phyloP scores from a whole-genome alignment of 106 monocot genomes.

The Iris macrosiphon region DNA sequence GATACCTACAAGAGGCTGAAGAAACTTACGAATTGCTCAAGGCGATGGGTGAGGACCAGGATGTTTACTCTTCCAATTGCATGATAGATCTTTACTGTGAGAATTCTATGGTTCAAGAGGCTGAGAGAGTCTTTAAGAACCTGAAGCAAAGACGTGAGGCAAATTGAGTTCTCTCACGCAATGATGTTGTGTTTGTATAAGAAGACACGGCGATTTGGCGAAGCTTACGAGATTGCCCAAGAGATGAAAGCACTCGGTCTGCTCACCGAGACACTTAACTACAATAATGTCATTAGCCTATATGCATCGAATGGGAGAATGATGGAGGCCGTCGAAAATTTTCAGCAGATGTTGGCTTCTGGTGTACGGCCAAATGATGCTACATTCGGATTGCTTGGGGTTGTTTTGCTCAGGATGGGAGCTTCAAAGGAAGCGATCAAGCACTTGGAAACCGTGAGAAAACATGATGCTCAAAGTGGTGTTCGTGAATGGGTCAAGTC shows the following conservation, averaged over 20 bases:
- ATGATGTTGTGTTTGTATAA: conserved; percentile 82
- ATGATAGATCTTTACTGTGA: conserved; percentile 87
- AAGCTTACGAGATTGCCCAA: conserved; percentile 50
- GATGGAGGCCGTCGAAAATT: conserved; percentile 38
- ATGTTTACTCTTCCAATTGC: conserved; percentile 83
- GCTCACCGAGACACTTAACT: conserved; percentile 55
- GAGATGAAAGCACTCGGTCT: conserved; percentile 61
- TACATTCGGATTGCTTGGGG: conserved; percentile 56
- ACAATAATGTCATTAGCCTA: conserved; percentile 56
- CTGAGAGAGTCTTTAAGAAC: conserved; percentile 51
- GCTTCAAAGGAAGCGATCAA: conserved; percentile 55
- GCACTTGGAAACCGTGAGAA: conserved; percentile 47
- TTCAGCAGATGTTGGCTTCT: conserved; percentile 54
- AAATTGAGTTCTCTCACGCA: conserved; percentile 79
- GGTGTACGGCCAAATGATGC: conserved; percentile 70
- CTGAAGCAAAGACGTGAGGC: conserved; percentile 49
- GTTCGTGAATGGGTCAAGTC: conserved; percentile 59
- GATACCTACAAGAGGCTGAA: conserved; percentile 59
- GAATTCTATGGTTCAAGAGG: conserved; percentile 61
- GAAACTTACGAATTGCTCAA: conserved; percentile 45
- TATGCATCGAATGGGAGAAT: conserved; percentile 55
- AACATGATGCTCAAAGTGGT: conserved; percentile 34
- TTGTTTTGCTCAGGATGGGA: conserved; percentile 54
- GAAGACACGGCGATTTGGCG: conserved; percentile 39
- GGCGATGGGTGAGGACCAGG: conserved; percentile 31